Base-by-base conservation (phyloP, 2,329 filamentous ascomycete species). In the Neonectria coccinea region DNA sequence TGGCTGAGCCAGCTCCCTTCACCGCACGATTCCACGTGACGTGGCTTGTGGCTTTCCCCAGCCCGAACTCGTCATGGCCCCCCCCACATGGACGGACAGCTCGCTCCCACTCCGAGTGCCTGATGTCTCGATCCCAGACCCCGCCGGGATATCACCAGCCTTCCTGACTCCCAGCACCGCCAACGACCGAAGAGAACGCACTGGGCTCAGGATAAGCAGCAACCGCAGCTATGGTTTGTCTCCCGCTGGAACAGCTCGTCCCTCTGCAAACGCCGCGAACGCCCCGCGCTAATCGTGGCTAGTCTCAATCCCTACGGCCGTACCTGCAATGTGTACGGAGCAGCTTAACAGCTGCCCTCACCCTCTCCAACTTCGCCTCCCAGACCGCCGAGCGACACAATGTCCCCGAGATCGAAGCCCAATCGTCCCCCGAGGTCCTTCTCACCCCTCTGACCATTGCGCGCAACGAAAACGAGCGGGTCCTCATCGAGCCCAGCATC, bases 371-470 rank as follows among this genome's bases (percentile, higher is more conserved):
- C 86, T 99, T 99, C 81, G 95, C 96, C 68, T 98, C 95, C 54
- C 96, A 99, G 83, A 93, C 92, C 50, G 93, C 94, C 59, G 97
- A 99, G 85, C 88, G 96, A 74, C 96, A 98, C 84, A 99, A 99
- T 85, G 95, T 98, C 50, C 96, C 96, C 67, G 96, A 99, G 80
- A 92, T 99, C 75, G 96, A 99, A 84, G 94, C 95, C 45, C 89
- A 90, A 70, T 94, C 91, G 56, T 97, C 94, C 0, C 96, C 97
- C 22, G 96, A 99, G 85, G 91, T 98, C 65, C 87, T 99, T 22
- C 86, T 99, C 66, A 97, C 96, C 76, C 94, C 95, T 18, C 84
- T 99, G 69, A 94, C 91, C 29, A 89, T 99, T 72, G 92, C 95
- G 68, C 90, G 96, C 69, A 99, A 99, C 81, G 94, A 98, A 82